Conservation (phyloP, 495 filamentous ascomycete genomes). For the Lasiosphaeria ovina region DNA sequence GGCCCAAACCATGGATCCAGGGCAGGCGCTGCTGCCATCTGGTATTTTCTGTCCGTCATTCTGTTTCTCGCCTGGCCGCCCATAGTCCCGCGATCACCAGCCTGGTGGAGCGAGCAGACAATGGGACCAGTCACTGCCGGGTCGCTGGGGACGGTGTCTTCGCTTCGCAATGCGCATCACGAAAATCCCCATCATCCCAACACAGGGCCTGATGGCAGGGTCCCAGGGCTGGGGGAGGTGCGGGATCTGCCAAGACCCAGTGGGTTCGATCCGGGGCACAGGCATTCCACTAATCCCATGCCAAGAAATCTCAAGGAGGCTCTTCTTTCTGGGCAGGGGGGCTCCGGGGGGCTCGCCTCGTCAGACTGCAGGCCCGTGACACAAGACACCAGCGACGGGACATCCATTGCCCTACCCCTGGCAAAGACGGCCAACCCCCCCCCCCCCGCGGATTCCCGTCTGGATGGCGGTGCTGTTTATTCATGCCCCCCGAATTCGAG, state of each 20-base stretch:
- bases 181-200: slow-evolving; percentile 15
- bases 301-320: slow-evolving; percentile 26
- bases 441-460: not conserved
- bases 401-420: slow-evolving; percentile 6
- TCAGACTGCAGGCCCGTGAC: slow-evolving; percentile 19
- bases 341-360: slow-evolving; percentile 12
- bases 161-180: slow-evolving; percentile 19
- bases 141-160: too few relatives aligned
- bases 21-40: too few relatives aligned
- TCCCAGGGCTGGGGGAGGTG: not conserved
- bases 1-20: too few relatives aligned
- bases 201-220: not conserved
- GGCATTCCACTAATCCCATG: not conserved
- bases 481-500: slow-evolving; percentile 7
- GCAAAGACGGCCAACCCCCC: not conserved
- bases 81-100: too few relatives aligned
- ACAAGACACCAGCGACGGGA: slow-evolving; percentile 34
- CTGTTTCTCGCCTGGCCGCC: too few relatives aligned
- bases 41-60: too few relatives aligned
- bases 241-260: slow-evolving; percentile 13
- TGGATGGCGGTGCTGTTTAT: slow-evolving; percentile 11
- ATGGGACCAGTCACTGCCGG: too few relatives aligned
- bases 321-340: slow-evolving; percentile 13
- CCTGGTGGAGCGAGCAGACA: too few relatives aligned
- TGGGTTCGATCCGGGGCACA: slow-evolving; percentile 10